phyloP scores from a whole-genome alignment of 1,139 yeast genomes.

The Saccharomyces uvarum region DNA sequence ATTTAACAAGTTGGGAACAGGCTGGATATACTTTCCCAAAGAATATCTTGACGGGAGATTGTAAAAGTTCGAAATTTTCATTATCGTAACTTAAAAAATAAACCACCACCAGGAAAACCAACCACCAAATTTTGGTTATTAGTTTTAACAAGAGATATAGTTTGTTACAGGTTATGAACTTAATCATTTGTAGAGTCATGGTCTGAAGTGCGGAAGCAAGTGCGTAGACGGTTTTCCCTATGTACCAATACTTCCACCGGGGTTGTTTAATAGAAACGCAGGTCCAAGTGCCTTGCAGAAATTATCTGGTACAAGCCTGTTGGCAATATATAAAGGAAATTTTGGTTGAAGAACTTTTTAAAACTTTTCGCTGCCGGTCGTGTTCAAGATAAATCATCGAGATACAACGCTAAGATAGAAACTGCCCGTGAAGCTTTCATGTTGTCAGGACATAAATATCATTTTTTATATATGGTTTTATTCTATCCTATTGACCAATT shows the following conservation, averaged over 20 bases:
- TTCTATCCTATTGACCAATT: neutral
- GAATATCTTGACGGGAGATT: conserved; percentile 40
- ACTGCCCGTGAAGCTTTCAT: neutral
- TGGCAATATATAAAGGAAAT: neutral
- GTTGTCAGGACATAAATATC: neutral
- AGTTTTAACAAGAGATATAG: neutral
- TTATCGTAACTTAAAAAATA: neutral
- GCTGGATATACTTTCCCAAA: conserved; percentile 66
- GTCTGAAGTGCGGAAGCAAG: neutral
- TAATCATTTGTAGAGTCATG: neutral
- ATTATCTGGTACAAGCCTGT: neutral
- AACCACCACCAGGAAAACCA: neutral
- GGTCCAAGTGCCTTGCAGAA: neutral
- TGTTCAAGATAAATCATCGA: neutral
- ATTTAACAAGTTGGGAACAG: conserved; percentile 55
- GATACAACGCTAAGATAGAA: neutral
- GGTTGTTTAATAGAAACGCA: neutral
- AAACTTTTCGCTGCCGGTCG: neutral
- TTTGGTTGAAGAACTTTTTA: neutral
- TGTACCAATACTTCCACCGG: neutral
- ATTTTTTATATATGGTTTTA: neutral
- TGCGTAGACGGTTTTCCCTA: neutral
- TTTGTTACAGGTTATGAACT: neutral
- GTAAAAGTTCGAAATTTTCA: conserved; percentile 30
- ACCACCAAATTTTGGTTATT: neutral